Evolutionary conservation across 129 eudicot species (phyloP), one percentile per base, ranked within the genome.

Genomic region (Apium graveolens): DNA sequence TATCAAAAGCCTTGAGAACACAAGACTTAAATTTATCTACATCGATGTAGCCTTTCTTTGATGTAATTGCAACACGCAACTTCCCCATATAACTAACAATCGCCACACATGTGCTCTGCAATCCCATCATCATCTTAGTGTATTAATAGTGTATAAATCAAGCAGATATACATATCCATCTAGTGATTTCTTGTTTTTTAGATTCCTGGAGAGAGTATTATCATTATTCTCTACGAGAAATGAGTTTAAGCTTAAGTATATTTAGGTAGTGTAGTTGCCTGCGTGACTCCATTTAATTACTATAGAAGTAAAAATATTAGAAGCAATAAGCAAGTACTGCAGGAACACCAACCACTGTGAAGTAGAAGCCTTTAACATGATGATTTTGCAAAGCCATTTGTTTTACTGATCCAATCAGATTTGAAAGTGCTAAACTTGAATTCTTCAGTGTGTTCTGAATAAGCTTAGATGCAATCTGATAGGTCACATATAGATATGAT

Each of bases 371-470:
- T 78, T 82, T 86, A 76, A 81, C 14, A 0, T 87, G 87, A 32
- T 89, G 93, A 82, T 82, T 82, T 6, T 83, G 79, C 76, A 86
- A 35, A 31, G 90, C 81, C 88, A 89, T 78, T 76, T 80, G 49
- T 55, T 89, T 88, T 17, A 82, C 82, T n/a, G 93, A 90, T 7
- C 92, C 92, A 14, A 84, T 84, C 53, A 89, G 7, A 78, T 89
- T 89, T 24, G 92, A 77, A 0, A 89, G 41, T 31, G 77, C 78
- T 73, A 86, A 80, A 77, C 88, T 88, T 42, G 92, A 83, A 76
- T 84, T 80, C 82, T 80, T 76, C 48, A 86, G 53, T 34, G 90
- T 88, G 41, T 63, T 70, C 17, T 82, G 82, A 34, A 88, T 79
- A 26, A 63, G 78, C 69, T 71, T 76, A 7, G 90, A 84, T 31